phyloP scores from a whole-genome alignment of 2,329 filamentous ascomycete genomes.

The Pseudogymnoascus verrucosus region DNA sequence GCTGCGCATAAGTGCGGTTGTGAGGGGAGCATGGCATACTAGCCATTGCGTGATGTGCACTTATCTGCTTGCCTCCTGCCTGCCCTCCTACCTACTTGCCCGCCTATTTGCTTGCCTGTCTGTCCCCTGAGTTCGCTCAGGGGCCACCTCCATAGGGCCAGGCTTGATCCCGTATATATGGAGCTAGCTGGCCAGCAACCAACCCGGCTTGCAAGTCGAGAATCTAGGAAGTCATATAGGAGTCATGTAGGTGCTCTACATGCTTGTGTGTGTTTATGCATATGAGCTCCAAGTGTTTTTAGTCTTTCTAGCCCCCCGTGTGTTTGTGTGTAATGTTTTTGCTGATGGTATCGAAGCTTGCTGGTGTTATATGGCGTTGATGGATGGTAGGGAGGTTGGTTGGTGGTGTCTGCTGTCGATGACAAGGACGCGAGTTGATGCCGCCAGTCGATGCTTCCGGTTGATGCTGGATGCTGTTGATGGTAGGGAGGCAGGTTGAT shows the following conservation, averaged over 20 bases:
- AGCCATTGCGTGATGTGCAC: background rate
- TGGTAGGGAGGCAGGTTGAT: background rate
- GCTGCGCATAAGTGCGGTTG: background rate
- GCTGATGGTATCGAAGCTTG: background rate
- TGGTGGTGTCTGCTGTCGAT: background rate
- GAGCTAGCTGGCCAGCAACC: background rate
- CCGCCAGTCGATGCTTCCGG: too few species aligned
- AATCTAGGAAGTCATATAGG: background rate
- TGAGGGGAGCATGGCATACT: background rate
- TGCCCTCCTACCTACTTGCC: background rate
- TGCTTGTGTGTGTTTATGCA: slow-evolving; percentile 1
- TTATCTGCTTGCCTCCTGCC: background rate
- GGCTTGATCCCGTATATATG: background rate
- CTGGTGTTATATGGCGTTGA: background rate
- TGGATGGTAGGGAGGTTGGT: background rate
- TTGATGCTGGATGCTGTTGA: background rate
- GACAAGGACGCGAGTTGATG: background rate
- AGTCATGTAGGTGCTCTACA: background rate
- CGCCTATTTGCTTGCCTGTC: background rate
- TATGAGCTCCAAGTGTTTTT: background rate
- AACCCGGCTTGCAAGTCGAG: background rate
- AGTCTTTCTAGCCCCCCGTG: background rate
- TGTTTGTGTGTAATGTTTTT: background rate
- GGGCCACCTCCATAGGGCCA: background rate
- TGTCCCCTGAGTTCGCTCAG: background rate